A percentile compares a stretch with the other conserved stretches of the same genome.
phyloP scores from a whole-genome alignment of 2,329 filamentous ascomycete genomes.

The Cyphellophora europaea region DNA sequence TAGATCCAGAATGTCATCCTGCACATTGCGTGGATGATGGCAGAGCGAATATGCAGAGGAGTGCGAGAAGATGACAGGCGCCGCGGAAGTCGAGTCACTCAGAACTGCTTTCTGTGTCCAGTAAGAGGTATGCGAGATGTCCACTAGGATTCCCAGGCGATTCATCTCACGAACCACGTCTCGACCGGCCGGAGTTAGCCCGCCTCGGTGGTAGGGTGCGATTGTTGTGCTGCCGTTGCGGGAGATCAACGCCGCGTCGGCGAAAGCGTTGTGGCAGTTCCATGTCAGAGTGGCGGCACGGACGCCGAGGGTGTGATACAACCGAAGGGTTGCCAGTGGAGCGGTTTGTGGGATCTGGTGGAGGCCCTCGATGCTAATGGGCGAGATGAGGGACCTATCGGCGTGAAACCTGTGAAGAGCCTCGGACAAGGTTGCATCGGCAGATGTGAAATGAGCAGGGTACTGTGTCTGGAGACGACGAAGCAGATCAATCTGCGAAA shows the following conservation, averaged over 20 bases:
- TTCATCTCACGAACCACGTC: slow-evolving; percentile 81
- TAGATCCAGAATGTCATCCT: slow-evolving; percentile 68
- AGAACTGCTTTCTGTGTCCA: slow-evolving; percentile 83
- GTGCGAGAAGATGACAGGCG: slow-evolving; percentile 83
- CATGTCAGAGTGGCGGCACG: slow-evolving; percentile 85
- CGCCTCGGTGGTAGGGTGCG: slow-evolving; percentile 40
- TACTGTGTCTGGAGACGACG: slow-evolving; percentile 54
- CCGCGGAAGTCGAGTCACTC: slow-evolving; percentile 31
- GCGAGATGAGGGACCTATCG: slow-evolving; percentile 60
- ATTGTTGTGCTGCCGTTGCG: slow-evolving; percentile 22
- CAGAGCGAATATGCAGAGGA: slow-evolving; percentile 73
- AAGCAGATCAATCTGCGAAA: slow-evolving; percentile 68
- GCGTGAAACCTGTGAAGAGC: slow-evolving; percentile 50
- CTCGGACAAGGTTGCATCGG: slow-evolving; percentile 49
- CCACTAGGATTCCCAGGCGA: slow-evolving; percentile 85
- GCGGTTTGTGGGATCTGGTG: slow-evolving; percentile 82
- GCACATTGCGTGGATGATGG: slow-evolving; percentile 83
- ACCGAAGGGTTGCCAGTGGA: slow-evolving; percentile 59
- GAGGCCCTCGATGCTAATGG: slow-evolving; percentile 74
- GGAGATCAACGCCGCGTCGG: slow-evolving; percentile 65
- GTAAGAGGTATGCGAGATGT: slow-evolving; percentile 67
- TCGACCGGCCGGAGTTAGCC: slow-evolving; percentile 62
- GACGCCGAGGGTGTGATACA: slow-evolving; percentile 68
- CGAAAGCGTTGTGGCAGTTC: slow-evolving; percentile 86
- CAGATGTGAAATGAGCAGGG: slow-evolving; percentile 50